Conservation (phyloP, 495 filamentous ascomycete species). For the Aspergillus hancockii region DNA sequence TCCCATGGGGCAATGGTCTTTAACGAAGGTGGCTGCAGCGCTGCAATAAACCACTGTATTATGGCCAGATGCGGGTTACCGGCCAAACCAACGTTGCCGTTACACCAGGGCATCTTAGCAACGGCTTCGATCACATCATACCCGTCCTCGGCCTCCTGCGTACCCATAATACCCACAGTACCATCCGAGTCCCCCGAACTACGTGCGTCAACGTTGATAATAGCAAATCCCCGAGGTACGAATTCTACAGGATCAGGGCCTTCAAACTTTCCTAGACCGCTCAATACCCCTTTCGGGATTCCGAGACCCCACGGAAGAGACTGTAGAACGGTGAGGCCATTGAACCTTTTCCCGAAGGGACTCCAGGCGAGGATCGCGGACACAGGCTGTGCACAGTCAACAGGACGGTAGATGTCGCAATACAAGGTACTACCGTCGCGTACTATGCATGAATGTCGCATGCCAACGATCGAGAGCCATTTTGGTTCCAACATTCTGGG, state of each 20-base stretch:
- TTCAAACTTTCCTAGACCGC: conserved; percentile 46
- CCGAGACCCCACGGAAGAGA: conserved; percentile 27
- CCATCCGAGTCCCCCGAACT: conserved; percentile 44
- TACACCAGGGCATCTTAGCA: conserved; percentile 44
- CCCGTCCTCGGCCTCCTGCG: conserved; percentile 45
- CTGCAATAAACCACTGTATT: conserved; percentile 45
- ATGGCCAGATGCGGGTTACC: conserved; percentile 46
- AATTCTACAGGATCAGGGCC: conserved; percentile 44
- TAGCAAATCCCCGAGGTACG: conserved; percentile 43
- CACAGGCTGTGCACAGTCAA: conserved; percentile 20
- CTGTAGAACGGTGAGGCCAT: conserved; percentile 27
- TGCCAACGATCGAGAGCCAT: conserved; percentile 21
- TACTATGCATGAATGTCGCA: conserved; percentile 22
- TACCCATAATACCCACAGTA: conserved; percentile 41
- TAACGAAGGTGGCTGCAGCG: conserved; percentile 39
- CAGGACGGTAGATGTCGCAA: conserved; percentile 38
- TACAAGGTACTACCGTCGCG: conserved; percentile 36
- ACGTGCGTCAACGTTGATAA: conserved; percentile 46
- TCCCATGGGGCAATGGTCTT: conserved; percentile 52
- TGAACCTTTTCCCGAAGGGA: conserved; percentile 41
- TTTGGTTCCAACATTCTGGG: conserved; percentile 25
- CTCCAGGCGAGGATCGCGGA: conserved; percentile 40
- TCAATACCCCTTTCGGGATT: conserved; percentile 24
- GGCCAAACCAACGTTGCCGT: conserved; percentile 44
- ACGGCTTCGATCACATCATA: conserved; percentile 49